Percentiles rank a stretch among this genome's conserved stretches.
Evolutionary conservation across 2,329 filamentous ascomycete species (phyloP).

Genomic region (Cercospora sesami): DNA sequence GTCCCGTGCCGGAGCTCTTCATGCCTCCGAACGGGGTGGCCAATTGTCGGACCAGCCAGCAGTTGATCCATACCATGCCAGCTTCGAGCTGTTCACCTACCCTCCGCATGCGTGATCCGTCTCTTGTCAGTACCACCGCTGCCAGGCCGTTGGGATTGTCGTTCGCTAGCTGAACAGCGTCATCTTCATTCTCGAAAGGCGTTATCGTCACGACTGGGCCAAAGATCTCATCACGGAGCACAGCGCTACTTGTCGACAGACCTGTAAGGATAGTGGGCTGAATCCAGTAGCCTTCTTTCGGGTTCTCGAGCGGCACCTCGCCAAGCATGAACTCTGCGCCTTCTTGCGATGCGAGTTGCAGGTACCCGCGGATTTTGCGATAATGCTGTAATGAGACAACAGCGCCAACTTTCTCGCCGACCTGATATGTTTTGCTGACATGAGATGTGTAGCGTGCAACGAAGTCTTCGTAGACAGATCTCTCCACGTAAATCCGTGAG

Average conservation of each 20-base stretch:
- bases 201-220: slow-evolving; percentile 41
- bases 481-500: slow-evolving; percentile 18
- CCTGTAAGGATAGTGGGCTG: slow-evolving; percentile 50
- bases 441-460: slow-evolving; percentile 6
- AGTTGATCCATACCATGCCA: slow-evolving; percentile 19
- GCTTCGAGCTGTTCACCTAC: slow-evolving; percentile 19
- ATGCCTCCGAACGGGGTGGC: slow-evolving; percentile 19
- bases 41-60: slow-evolving; percentile 17
- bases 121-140: slow-evolving; percentile 16
- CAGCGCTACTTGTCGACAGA: slow-evolving; percentile 41
- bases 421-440: slow-evolving; percentile 7
- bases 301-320: slow-evolving; percentile 1
- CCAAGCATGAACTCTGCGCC: slow-evolving; percentile 14
- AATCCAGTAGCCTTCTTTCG: slow-evolving; percentile 44
- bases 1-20: slow-evolving; percentile 18
- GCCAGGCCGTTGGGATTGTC: slow-evolving; percentile 27
- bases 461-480: slow-evolving; percentile 13
- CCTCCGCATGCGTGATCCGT: slow-evolving; percentile 17
- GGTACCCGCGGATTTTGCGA: slow-evolving; percentile 16
- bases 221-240: slow-evolving; percentile 41
- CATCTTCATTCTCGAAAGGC: slow-evolving; percentile 38
- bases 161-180: slow-evolving; percentile 39
- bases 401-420: slow-evolving; percentile 10
- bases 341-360: slow-evolving; percentile 15
- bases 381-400: slow-evolving; percentile 18